These are phyloP conservation scores for Wickerhamomyces tratensis DNA, from an alignment of 805 yeast genomes.

Conservation along the genomic window DNA sequence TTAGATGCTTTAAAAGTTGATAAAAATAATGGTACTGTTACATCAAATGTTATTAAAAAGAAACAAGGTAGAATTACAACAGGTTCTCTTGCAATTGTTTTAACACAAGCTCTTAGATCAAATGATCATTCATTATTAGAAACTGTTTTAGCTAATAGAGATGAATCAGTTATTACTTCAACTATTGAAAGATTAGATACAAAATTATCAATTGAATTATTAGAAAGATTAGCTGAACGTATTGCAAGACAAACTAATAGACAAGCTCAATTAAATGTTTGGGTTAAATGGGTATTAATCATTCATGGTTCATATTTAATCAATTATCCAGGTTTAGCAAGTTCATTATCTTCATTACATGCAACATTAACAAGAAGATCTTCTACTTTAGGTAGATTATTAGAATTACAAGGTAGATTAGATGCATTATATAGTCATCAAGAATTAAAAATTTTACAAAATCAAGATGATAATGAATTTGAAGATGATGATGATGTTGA, in stretches of 20 bases:
- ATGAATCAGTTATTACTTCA: slow-evolving; percentile 40
- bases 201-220: slow-evolving; percentile 39
- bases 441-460: slow-evolving; percentile 41
- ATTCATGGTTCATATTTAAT: slow-evolving; percentile 67
- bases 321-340: slow-evolving; percentile 36
- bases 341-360: slow-evolving; percentile 52
- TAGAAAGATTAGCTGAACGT: slow-evolving; percentile 50
- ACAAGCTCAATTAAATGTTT: slow-evolving; percentile 42
- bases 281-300: slow-evolving; percentile 86
- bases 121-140: slow-evolving; percentile 84
- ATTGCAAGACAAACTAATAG: slow-evolving; percentile 50
- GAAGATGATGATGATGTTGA: slow-evolving; percentile 21
- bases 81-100: slow-evolving; percentile 75
- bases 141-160: slow-evolving; percentile 54
- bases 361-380: slow-evolving; percentile 58
- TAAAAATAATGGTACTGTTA: slow-evolving; percentile 8
- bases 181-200: slow-evolving; percentile 50
- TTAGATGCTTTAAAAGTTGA: slow-evolving; percentile 25
- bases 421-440: slow-evolving; percentile 61
- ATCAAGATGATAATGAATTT: slow-evolving; percentile 27
- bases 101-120: slow-evolving; percentile 80
- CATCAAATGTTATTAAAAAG: slow-evolving; percentile 16
- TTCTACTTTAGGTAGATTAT: slow-evolving; percentile 56
- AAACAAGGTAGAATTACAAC: slow-evolving; percentile 44
- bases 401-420: slow-evolving; percentile 77